These are phyloP conservation scores for Leishmania gerbilli DNA, from an alignment of 208 protist genomes.

Conservation along the genomic window DNA sequence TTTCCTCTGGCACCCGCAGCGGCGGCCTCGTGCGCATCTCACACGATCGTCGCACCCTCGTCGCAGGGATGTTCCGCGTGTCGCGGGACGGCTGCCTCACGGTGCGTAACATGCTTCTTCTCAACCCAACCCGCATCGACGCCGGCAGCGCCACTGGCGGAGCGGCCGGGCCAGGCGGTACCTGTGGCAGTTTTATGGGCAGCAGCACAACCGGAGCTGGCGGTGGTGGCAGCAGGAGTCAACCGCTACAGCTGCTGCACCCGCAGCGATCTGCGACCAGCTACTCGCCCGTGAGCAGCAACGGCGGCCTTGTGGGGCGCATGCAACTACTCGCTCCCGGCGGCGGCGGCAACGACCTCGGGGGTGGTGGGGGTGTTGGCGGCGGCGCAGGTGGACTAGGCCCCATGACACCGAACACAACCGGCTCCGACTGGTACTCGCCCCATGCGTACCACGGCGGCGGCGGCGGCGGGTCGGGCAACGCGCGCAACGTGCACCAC, in stretches of 20 bases:
- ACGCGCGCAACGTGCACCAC: not conserved
- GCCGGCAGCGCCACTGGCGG: conserved; percentile 1
- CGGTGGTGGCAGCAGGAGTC: not conserved
- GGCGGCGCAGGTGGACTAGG: not conserved
- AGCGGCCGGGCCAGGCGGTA: not conserved
- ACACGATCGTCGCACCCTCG: conserved; percentile 53
- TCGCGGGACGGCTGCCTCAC: conserved; percentile 74
- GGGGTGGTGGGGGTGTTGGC: not conserved
- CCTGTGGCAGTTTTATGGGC: conserved; percentile 3
- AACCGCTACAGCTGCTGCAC: conserved; percentile 33
- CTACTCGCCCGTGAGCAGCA: conserved; percentile 29
- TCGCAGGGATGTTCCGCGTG: conserved; percentile 80
- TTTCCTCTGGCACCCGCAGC: conserved; percentile 8
- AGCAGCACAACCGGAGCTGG: not conserved
- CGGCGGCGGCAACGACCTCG: conserved; percentile 11
- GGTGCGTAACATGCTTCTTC: conserved; percentile 79
- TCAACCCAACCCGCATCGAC: conserved; percentile 59
- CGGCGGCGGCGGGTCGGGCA: not conserved
- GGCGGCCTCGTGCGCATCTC: conserved; percentile 55
- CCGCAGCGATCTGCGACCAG: conserved; percentile 20
- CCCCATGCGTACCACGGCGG: conserved; percentile 13
- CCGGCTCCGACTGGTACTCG: conserved; percentile 24
- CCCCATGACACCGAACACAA: conserved; percentile 21
- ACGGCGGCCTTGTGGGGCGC: conserved; percentile 10
- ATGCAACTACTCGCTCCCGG: conserved; percentile 17